phyloP scores from a whole-genome alignment of 371 early-diverging fungal species.

The Phascolomyces articulosus region DNA sequence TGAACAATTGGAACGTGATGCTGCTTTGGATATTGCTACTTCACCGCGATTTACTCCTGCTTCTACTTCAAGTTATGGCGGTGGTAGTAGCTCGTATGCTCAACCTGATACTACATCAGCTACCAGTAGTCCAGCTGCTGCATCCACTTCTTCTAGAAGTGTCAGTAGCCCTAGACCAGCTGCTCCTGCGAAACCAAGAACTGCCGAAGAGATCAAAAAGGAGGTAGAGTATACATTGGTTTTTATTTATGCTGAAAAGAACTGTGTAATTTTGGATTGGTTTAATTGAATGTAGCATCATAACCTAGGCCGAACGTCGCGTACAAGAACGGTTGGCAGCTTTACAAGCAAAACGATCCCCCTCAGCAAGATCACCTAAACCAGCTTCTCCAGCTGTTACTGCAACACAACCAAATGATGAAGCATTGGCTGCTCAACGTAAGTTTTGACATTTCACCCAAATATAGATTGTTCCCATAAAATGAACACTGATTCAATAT shows the following conservation, averaged over 20 bases:
- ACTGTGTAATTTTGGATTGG: too few relatives aligned
- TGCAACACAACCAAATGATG: constrained; percentile 31
- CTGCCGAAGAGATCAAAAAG: constrained; percentile 56
- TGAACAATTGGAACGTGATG: constrained; percentile 38
- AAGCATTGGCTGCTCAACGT: constrained; percentile 44
- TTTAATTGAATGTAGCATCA: too few relatives aligned
- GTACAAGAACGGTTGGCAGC: constrained; percentile 56
- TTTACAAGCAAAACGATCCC: constrained; percentile 38
- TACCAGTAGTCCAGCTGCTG: constrained; percentile 7
- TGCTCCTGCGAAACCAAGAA: constrained; percentile 40
- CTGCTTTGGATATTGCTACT: constrained; percentile 1
- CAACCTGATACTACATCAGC: constrained; percentile 13
- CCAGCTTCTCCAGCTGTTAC: constrained; percentile 8
- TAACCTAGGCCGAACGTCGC: constrained; percentile 57
- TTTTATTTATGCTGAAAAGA: too few relatives aligned
- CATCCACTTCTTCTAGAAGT: neutral
- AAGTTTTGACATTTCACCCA: constrained; percentile 2
- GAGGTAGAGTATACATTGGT: constrained; percentile 30
- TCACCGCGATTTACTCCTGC: neutral
- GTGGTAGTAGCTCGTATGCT: neutral
- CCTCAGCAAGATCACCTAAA: constrained; percentile 20
- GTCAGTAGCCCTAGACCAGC: constrained; percentile 1
- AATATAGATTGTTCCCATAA: neutral
- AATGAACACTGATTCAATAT: neutral
- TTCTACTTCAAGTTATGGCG: neutral